Conservation (phyloP, 2,329 filamentous ascomycete genomes). For the Fusarium poae region DNA sequence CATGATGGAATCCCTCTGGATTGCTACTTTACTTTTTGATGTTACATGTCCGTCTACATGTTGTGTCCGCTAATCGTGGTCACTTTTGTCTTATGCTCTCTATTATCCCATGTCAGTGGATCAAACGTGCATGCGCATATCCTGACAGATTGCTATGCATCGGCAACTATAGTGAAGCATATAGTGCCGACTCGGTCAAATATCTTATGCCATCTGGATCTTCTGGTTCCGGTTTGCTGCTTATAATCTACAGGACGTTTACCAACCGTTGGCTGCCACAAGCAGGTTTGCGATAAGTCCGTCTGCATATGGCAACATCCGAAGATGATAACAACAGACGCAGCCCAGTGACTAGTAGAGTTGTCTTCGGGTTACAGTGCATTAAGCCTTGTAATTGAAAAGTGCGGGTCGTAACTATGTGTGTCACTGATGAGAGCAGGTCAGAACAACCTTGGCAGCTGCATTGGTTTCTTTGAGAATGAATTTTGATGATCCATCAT, state of each 20-base stretch:
- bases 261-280: accelerated
- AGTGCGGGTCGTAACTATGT: too few relatives aligned
- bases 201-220: too few relatives aligned
- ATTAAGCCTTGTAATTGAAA: background rate
- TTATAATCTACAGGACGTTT: accelerated
- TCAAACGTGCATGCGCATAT: background rate
- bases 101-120: background rate
- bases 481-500: background rate
- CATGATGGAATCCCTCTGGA: background rate
- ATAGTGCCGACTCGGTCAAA: accelerated
- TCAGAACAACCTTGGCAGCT: background rate
- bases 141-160: background rate
- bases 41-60: background rate
- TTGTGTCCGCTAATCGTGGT: background rate
- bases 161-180: background rate
- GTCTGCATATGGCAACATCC: background rate
- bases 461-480: background rate
- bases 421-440: too few relatives aligned
- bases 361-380: background rate
- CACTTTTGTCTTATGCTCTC: background rate
- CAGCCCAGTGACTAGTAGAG: too few relatives aligned
- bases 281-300: accelerated
- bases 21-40: background rate
- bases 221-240: too few relatives aligned
- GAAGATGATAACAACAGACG: too few relatives aligned